A percentile compares a stretch with the other conserved stretches of the same genome.
Evolutionary conservation across 2,329 filamentous ascomycete species (phyloP).

Genomic region (Gremmenia infestans): DNA sequence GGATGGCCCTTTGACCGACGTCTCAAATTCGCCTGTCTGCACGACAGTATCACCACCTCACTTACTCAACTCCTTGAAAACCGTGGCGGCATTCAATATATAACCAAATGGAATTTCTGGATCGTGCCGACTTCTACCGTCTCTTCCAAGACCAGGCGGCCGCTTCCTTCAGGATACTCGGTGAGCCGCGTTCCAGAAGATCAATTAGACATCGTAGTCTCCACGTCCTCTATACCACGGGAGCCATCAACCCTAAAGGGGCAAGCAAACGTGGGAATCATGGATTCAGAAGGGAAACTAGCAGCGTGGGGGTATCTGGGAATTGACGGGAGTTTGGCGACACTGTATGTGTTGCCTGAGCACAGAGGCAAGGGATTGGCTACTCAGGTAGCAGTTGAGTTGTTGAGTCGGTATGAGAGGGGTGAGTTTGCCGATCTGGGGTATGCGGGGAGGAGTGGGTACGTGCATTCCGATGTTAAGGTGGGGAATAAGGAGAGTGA

Average conservation of each 20-base stretch:
- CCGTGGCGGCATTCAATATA: conserved; percentile 10
- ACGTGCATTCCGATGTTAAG: conserved; percentile 28
- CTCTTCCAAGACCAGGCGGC: background rate
- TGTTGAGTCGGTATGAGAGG: conserved; percentile 15
- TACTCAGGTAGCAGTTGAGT: conserved; percentile 20
- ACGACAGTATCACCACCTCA: conserved; percentile 12
- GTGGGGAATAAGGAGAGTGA: conserved; percentile 28
- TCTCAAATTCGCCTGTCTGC: conserved; percentile 23
- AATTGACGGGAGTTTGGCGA: conserved; percentile 27
- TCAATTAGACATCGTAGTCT: conserved; percentile 25
- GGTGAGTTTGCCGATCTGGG: conserved; percentile 26
- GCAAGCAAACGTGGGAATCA: conserved; percentile 23
- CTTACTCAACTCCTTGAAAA: conserved; percentile 11
- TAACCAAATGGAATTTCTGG: conserved; percentile 25
- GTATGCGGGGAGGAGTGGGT: conserved; percentile 25
- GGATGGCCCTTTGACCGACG: conserved; percentile 27
- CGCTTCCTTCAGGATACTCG: conserved; percentile 17
- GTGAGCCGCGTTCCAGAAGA: conserved; percentile 21
- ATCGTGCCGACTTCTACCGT: conserved; percentile 6
- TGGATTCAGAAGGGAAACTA: conserved; percentile 13
- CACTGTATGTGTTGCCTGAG: conserved; percentile 27
- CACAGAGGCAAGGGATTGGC: conserved; percentile 26
- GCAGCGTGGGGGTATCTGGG: conserved; percentile 29
- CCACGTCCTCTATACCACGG: conserved; percentile 25
- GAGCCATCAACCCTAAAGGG: conserved; percentile 19